Conservation (phyloP, 2,329 filamentous ascomycete species). For the Fusarium sp. region DNA sequence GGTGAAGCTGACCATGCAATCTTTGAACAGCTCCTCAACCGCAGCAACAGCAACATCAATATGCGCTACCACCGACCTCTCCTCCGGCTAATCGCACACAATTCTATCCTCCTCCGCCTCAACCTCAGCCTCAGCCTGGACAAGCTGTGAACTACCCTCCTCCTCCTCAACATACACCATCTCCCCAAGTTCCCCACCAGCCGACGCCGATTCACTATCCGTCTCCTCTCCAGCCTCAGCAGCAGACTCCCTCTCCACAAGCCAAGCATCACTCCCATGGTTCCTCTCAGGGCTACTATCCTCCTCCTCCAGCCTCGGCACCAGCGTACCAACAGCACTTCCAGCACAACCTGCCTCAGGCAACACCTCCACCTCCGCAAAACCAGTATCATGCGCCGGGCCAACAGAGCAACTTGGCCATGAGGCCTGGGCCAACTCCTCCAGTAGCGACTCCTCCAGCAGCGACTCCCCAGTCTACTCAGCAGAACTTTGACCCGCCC, state of each 20-base stretch:
- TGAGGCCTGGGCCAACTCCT: slow-evolving; percentile 35
- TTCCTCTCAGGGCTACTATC: slow-evolving; percentile 32
- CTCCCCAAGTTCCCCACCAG: slow-evolving; percentile 40
- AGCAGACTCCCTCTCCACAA: slow-evolving; percentile 40
- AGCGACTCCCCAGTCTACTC: slow-evolving; percentile 37
- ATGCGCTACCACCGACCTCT: slow-evolving; percentile 61
- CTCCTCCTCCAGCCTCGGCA: slow-evolving; percentile 40
- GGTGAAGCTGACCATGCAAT: slow-evolving; percentile 25
- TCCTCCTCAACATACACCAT: slow-evolving; percentile 44
- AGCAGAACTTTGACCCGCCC: slow-evolving; percentile 46
- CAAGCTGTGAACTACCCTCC: slow-evolving; percentile 44
- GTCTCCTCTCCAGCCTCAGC: slow-evolving; percentile 39
- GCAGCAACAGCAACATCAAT: slow-evolving; percentile 52
- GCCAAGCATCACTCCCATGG: slow-evolving; percentile 41
- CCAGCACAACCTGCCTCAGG: slow-evolving; percentile 42
- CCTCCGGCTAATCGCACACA: slow-evolving; percentile 59
- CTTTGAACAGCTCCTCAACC: slow-evolving; percentile 37
- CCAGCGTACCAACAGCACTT: slow-evolving; percentile 41
- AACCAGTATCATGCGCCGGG: slow-evolving; percentile 43
- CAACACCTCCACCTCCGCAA: slow-evolving; percentile 37
- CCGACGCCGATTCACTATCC: slow-evolving; percentile 34
- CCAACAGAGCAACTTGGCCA: slow-evolving; percentile 37
- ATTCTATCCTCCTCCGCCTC: slow-evolving; percentile 58
- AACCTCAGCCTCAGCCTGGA: slow-evolving; percentile 49
- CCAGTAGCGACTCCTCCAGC: slow-evolving; percentile 42